These are phyloP conservation scores for Litsea cubeba DNA, from an alignment of 164 flowering plant species.

Conservation along the genomic window DNA sequence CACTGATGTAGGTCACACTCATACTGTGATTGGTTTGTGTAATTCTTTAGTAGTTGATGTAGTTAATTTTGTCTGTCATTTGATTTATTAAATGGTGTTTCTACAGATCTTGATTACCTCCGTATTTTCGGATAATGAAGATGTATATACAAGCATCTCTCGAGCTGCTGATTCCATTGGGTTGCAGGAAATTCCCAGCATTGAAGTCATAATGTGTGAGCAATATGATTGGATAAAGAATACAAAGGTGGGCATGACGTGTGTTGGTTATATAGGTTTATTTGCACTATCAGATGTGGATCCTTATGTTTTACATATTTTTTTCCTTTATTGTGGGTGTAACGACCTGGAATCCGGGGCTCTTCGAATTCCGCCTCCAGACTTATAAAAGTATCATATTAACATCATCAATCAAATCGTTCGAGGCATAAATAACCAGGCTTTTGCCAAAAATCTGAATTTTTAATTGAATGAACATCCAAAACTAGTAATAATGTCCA, in stretches of 20 bases:
- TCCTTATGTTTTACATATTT: no score
- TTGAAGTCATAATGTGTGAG: conserved; percentile 45
- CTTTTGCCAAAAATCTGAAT: no score
- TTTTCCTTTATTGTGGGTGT: no score
- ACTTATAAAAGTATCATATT: no score
- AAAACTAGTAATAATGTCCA: no score
- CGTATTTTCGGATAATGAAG: conserved; percentile 49
- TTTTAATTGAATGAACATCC: no score
- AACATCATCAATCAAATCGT: no score
- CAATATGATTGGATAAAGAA: conserved; percentile 65
- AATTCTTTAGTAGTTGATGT: not conserved
- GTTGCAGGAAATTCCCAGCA: conserved; percentile 56
- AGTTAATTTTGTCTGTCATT: not conserved
- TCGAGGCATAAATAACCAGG: no score
- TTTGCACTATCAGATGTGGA: no score
- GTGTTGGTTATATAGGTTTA: not conserved
- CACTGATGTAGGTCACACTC: not conserved
- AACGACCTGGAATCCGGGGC: no score
- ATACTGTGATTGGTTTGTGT: not conserved
- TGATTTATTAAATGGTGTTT: conserved; percentile 7
- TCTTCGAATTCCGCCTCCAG: no score
- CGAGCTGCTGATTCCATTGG: conserved; percentile 75
- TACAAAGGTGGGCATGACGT: conserved; percentile 41
- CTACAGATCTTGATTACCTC: conserved; percentile 60
- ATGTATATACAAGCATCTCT: conserved; percentile 54